Percentiles rank a stretch among this genome's conserved stretches.
Evolutionary conservation across 495 filamentous ascomycete species (phyloP).

Genomic region (Mytilinidion resinicola): DNA sequence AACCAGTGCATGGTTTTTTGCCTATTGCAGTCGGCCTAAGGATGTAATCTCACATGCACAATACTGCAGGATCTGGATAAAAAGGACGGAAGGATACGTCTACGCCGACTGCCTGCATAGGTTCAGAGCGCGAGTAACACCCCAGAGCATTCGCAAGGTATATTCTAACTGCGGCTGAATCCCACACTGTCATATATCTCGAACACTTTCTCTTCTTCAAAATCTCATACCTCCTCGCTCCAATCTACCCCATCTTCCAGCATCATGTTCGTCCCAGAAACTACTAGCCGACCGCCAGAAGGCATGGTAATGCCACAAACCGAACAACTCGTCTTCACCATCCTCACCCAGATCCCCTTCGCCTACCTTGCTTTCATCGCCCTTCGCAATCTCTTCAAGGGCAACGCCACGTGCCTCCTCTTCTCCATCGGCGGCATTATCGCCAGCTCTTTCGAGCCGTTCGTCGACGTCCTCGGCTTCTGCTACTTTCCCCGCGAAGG

Average conservation of each 20-base stretch:
- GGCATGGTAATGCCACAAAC: conserved; percentile 1
- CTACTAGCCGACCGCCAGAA: neutral
- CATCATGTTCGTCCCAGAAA: conserved; percentile 1
- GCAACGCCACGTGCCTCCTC: neutral
- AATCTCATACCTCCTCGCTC: too few species aligned
- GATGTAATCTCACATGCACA: too few species aligned
- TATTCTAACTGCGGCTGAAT: too few species aligned
- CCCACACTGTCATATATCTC: too few species aligned
- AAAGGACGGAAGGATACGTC: too few species aligned
- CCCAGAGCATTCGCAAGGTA: too few species aligned
- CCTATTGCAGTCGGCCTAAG: too few species aligned
- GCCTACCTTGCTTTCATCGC: neutral
- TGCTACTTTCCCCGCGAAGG: conserved; percentile 2
- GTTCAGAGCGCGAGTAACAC: too few species aligned
- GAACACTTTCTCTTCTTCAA: too few species aligned
- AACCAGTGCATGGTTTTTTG: too few species aligned
- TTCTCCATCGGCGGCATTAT: neutral
- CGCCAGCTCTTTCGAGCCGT: neutral
- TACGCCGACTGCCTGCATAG: too few species aligned
- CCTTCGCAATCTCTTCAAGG: neutral
- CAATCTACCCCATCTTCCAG: neutral
- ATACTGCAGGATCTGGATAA: too few species aligned
- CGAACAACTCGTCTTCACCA: neutral
- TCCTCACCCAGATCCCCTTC: neutral
- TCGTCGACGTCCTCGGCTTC: neutral